These are phyloP conservation scores for Kwoniella newhampshirensis DNA, from an alignment of 768 basidiomycete species.

Conservation along the genomic window DNA sequence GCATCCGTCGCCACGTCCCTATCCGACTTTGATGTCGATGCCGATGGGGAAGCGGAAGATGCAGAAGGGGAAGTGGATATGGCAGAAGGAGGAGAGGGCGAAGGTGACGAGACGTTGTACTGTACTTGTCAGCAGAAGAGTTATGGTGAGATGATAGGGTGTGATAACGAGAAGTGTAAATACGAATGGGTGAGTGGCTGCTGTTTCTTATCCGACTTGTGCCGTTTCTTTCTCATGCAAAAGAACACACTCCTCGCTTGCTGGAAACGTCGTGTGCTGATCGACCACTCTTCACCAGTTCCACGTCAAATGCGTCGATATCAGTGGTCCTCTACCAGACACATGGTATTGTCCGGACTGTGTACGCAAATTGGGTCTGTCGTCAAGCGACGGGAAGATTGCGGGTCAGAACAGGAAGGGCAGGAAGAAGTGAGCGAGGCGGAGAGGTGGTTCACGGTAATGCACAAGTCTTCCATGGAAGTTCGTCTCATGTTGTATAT, in stretches of 20 bases:
- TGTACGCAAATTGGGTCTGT: conserved; percentile 51
- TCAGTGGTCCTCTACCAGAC: conserved; percentile 63
- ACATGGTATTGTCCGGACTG: conserved; percentile 66
- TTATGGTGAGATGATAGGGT: conserved; percentile 93
- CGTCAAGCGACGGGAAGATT: conserved; percentile 37
- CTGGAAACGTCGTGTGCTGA: background rate
- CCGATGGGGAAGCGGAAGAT: conserved; percentile 28
- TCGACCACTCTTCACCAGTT: conserved; percentile 56
- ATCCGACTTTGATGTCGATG: conserved; percentile 23
- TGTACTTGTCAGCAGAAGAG: conserved; percentile 82
- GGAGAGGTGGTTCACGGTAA: no score
- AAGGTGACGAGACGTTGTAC: conserved; percentile 68
- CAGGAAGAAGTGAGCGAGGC: conserved; percentile 28
- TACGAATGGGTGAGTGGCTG: conserved; percentile 79
- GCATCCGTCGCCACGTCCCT: background rate
- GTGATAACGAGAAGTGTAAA: conserved; percentile 76
- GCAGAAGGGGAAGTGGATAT: conserved; percentile 59
- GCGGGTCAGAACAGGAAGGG: conserved; percentile 39
- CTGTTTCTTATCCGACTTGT: background rate
- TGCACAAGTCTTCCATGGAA: no score
- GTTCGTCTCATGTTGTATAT: no score
- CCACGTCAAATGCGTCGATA: conserved; percentile 64
- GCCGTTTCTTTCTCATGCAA: background rate
- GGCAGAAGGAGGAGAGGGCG: conserved; percentile 59
- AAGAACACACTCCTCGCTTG: background rate